Conservation (phyloP, 768 basidiomycete genomes). For the Cystobasidium ongulense region DNA sequence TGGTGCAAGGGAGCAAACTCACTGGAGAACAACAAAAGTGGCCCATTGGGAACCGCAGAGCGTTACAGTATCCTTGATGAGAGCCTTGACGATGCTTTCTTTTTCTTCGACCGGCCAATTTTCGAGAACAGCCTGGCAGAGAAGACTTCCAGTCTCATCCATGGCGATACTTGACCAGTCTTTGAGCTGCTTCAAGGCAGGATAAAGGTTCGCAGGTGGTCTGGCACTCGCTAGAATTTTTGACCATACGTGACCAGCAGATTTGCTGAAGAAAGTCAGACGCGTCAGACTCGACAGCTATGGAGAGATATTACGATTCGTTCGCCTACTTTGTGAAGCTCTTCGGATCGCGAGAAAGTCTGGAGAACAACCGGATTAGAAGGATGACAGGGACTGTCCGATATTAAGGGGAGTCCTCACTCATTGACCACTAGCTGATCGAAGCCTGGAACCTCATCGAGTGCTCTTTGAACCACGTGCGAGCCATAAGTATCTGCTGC, state of each 20-base stretch:
- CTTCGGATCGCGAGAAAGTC: conserved; percentile 7
- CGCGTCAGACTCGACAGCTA: neutral
- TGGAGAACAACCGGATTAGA: neutral
- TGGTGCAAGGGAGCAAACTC: neutral
- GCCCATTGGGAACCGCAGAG: conserved; percentile 19
- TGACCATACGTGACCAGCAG: conserved; percentile 29
- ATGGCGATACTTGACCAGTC: conserved; percentile 28
- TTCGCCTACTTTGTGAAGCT: neutral
- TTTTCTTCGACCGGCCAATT: conserved; percentile 24
- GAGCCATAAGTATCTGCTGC: conserved; percentile 28
- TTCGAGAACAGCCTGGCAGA: conserved; percentile 28
- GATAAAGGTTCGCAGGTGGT: conserved; percentile 22
- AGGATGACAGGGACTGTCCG: neutral
- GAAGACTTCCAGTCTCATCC: conserved; percentile 31
- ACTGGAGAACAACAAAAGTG: conserved; percentile 28
- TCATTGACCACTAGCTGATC: conserved; percentile 1
- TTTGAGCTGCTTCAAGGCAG: conserved; percentile 1
- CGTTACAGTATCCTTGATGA: neutral
- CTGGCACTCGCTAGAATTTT: conserved; percentile 1
- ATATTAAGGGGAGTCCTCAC: neutral
- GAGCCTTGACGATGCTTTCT: conserved; percentile 8
- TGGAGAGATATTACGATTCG: neutral
- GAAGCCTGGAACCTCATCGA: conserved; percentile 15
- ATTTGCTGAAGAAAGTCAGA: conserved; percentile 5
- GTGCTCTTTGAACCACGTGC: conserved; percentile 28